Evolutionary conservation across 192 early-diverging fungal genomes (phyloP), one percentile per base, ranked within the genome.

Genomic region (Backusella psychrophila): DNA sequence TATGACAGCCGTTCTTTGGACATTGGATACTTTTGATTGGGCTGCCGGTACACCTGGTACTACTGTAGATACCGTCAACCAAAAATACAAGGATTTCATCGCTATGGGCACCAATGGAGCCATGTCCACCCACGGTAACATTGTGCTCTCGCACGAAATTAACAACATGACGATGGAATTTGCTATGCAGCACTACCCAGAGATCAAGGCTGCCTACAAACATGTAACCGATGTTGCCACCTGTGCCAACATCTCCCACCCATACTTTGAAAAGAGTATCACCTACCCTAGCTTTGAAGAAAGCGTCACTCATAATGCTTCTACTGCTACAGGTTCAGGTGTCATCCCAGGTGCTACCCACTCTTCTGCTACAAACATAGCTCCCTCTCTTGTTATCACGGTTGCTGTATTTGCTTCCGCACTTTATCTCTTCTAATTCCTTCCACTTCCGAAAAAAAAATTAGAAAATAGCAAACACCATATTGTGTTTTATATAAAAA

Each of bases 141-240:
- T 85, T 76, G 79, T 82, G 8, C 66, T 85, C 71, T 70, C 79
- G 35, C 85, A 86, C 75, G 83, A 85, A 69, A 69, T 88, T 39
- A 81, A 74, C 19, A 81, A 81, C 44, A 82, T 71, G 33, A 85
- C 87, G 15, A 79, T 84, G 70, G n/a, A 29, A 2, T 42, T 85
- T 74, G 83, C 84, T 35, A 68, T 80, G n/a, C 72, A 74, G 9
- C 53, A 86, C 74, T 83, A 86, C 56, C 81, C 84, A 33, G 69
- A 59, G 33, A 81, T 85, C 71, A 82, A 85, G 53, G 70, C 74
- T 19, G 72, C 69, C 15, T 85, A 85, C 76, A 82, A 76, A 44
- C 77, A 80, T 42, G 73, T 80, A n/a, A 41, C 78, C 9, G 77
- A 78, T 56, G 79, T 77, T 71, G 77, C 79, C 41, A 74, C 76